A percentile compares a stretch with the other conserved stretches of the same genome.
Evolutionary conservation across 768 basidiomycete species (phyloP).

Genomic region (Hypsizygus marmoreus): DNA sequence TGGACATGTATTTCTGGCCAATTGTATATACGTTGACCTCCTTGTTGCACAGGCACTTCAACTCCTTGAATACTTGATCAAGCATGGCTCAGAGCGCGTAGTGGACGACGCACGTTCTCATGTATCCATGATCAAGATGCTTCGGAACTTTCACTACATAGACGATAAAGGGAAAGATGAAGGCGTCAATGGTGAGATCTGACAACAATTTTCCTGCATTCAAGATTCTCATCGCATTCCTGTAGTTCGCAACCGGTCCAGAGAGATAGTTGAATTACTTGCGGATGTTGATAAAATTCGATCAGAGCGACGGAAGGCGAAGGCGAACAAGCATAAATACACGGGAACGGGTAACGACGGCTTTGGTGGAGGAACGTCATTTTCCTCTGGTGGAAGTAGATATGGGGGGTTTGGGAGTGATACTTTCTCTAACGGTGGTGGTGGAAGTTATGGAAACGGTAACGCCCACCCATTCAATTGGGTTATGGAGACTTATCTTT

Average conservation of each 20-base stretch:
- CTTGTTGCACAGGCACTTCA: constrained; percentile 68
- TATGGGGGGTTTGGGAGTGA: constrained; percentile 51
- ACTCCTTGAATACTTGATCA: constrained; percentile 93
- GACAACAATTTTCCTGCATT: neutral
- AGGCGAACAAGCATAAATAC: constrained; percentile 88
- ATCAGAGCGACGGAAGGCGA: constrained; percentile 87
- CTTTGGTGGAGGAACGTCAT: constrained; percentile 49
- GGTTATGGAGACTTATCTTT: too few species aligned
- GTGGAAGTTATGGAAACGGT: constrained; percentile 28
- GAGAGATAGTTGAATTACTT: constrained; percentile 90
- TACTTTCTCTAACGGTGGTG: constrained; percentile 28
- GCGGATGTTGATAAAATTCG: constrained; percentile 91
- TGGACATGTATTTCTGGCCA: constrained; percentile 6
- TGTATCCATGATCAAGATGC: constrained; percentile 94
- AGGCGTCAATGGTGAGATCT: constrained; percentile 81
- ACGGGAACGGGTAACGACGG: constrained; percentile 84
- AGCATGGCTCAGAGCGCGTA: constrained; percentile 96
- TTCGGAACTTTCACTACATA: constrained; percentile 96
- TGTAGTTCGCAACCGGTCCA: constrained; percentile 90
- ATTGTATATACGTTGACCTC: neutral
- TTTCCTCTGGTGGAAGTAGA: constrained; percentile 53
- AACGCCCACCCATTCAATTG: too few species aligned
- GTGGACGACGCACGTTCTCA: constrained; percentile 97
- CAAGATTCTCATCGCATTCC: neutral
- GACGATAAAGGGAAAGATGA: constrained; percentile 99